A percentile compares a stretch with the other conserved stretches of the same genome.
Conservation (phyloP, 176 grass and related monocot genomes). For the Aegilops bicornis region DNA sequence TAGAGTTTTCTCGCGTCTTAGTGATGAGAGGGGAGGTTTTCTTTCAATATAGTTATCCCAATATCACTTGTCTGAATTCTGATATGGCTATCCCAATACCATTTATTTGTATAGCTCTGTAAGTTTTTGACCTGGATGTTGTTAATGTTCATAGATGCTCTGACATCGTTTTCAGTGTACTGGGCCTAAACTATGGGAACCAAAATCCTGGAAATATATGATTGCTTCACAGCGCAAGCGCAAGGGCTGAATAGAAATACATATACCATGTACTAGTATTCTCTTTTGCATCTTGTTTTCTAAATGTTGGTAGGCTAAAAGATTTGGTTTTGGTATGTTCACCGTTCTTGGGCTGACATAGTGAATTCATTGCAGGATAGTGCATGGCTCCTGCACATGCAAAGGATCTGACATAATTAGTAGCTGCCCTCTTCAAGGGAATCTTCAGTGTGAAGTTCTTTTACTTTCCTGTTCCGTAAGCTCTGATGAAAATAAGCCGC, state of each 20-base stretch:
- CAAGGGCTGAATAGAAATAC: not conserved
- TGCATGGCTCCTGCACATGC: not conserved
- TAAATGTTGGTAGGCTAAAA: too few relatives aligned
- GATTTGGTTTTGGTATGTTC: not conserved
- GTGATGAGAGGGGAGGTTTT: not conserved
- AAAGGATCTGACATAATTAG: not conserved
- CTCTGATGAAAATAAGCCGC: not conserved
- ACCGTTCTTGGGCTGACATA: not conserved
- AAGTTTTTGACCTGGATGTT: not conserved
- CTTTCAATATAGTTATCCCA: not conserved
- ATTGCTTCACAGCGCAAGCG: not conserved
- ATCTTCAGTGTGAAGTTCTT: not conserved
- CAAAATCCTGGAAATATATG: constrained; percentile 33
- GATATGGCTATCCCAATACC: not conserved
- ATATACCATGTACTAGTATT: not conserved
- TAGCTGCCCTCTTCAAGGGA: not conserved
- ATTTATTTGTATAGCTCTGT: not conserved
- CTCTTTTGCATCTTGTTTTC: too few relatives aligned
- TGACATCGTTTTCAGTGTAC: not conserved
- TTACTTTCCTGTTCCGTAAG: not conserved
- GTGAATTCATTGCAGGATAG: not conserved
- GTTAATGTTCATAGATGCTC: not conserved
- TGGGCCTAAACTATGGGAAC: not conserved
- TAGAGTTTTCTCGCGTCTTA: not conserved
- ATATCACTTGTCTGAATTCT: not conserved